Evolutionary conservation across 768 basidiomycete genomes (phyloP), one percentile per base, ranked within the genome.

Genomic region (Auriscalpium vulgare): DNA sequence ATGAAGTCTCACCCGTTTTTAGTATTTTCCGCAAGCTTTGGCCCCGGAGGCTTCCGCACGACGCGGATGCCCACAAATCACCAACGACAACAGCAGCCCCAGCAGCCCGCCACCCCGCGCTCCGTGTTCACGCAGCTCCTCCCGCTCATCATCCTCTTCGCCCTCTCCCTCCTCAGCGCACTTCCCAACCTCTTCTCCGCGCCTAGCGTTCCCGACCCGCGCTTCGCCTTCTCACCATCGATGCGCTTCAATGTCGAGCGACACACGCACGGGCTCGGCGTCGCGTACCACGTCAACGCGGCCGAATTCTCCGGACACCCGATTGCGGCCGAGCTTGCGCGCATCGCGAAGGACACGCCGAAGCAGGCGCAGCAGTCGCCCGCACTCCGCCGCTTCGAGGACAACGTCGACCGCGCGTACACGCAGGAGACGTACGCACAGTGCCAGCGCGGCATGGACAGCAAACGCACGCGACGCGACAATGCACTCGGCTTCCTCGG

Each of bases 401-500:
- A 75, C 48, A 78, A 69, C 2, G 78, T 98, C 23, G 95, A 98
- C 64, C 77, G 79, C 53, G 72, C 75, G 52, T 97, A 87, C 68
- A 85, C 85, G 2, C 80, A 83, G 59, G 78, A 81, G 53, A 72
- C 93, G 55, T 88, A 85, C 61, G 66, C 75, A 36, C 76, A 83
- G 63, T 98, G 95, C 69, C 83, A 87, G 62, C 75, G 77, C 7
- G 86, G 83, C 45, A 57, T 82, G 50, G 85, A 91, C 62, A 67
- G 74, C 56, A 86, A 84, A 67, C 78, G 88, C 64, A 83, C 84
- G 58, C 72, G 76, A 58, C 85, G 86, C 66, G 87, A 94, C 52
- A 77, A 80, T 9, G 87, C 92, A 63, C 70, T 89, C 40, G 95
- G 95, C 5, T 69, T 97, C 59, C 94, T 97, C 68, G 95, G 95